Evolutionary conservation across 345 rosid genomes (phyloP).

Genomic region (Jatropha curcas): DNA sequence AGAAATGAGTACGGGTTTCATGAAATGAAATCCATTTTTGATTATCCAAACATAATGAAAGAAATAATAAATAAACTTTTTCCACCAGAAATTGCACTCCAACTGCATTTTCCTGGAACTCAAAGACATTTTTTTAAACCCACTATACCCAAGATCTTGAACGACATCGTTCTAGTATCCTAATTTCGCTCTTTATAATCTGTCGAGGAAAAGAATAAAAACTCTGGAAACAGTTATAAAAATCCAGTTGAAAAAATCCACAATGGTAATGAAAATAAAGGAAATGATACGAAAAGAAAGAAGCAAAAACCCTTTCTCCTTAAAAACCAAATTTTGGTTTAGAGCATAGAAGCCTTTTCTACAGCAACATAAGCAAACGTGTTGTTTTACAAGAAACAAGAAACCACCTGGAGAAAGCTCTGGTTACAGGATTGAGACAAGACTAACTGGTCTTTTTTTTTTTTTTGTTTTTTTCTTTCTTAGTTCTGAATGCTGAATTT

Average conservation of each 20-base stretch:
- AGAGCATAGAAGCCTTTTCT: conserved; percentile 7
- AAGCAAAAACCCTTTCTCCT: conserved; percentile 1
- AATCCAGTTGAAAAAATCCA: background rate
- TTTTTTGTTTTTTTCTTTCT: no score
- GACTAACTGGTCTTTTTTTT: no score
- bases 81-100: background rate
- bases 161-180: no score
- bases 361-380: background rate
- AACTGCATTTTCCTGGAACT: background rate
- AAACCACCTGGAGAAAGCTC: conserved; percentile 3
- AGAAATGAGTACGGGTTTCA: conserved; percentile 27
- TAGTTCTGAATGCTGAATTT: no score
- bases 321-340: background rate
- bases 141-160: no score
- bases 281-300: no score
- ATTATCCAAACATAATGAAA: conserved; percentile 4
- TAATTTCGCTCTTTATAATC: background rate
- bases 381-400: background rate
- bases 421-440: conserved; percentile 5
- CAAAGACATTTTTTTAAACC: background rate
- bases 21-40: conserved; percentile 21
- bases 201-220: no score
- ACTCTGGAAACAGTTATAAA: background rate
- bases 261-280: background rate
- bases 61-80: background rate